Percentiles rank a stretch among this genome's conserved stretches.
Conservation (phyloP, 345 rosid genomes). For the Linum usitatissimum region DNA sequence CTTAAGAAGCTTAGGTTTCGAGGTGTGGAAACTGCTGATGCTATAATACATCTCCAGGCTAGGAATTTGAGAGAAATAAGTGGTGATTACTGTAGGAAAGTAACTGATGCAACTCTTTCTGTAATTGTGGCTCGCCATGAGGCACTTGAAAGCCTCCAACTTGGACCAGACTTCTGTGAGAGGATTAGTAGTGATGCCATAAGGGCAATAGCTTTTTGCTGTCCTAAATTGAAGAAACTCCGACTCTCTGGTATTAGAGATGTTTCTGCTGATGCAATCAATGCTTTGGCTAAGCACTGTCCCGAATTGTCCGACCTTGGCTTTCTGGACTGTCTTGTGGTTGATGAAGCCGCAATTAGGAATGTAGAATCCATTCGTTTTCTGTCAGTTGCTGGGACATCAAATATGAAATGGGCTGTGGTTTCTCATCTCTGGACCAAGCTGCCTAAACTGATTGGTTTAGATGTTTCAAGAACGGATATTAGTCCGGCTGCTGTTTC, state of each 20-base stretch:
- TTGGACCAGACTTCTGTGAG: conserved; percentile 79
- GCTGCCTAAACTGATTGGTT: conserved; percentile 50
- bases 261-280: conserved; percentile 56
- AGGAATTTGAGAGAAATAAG: conserved; percentile 51
- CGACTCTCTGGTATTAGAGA: conserved; percentile 67
- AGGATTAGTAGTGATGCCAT: conserved; percentile 72
- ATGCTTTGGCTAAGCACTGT: conserved; percentile 61
- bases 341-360: conserved; percentile 57
- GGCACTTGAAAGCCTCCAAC: conserved; percentile 62
- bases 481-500: conserved; percentile 46
- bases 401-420: conserved; percentile 59
- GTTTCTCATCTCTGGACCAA: conserved; percentile 53
- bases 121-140: conserved; percentile 68
- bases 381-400: conserved; percentile 76
- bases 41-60: conserved; percentile 52
- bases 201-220: conserved; percentile 54
- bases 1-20: conserved; percentile 60
- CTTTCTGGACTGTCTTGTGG: conserved; percentile 56
- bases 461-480: conserved; percentile 84
- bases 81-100: conserved; percentile 69
- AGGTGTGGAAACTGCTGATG: conserved; percentile 74
- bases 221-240: conserved; percentile 61
- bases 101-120: conserved; percentile 68
- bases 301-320: conserved; percentile 50
- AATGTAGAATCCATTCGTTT: conserved; percentile 42